Evolutionary conservation across 805 yeast species (phyloP).

Genomic region (Myxozyma kluyveri): DNA sequence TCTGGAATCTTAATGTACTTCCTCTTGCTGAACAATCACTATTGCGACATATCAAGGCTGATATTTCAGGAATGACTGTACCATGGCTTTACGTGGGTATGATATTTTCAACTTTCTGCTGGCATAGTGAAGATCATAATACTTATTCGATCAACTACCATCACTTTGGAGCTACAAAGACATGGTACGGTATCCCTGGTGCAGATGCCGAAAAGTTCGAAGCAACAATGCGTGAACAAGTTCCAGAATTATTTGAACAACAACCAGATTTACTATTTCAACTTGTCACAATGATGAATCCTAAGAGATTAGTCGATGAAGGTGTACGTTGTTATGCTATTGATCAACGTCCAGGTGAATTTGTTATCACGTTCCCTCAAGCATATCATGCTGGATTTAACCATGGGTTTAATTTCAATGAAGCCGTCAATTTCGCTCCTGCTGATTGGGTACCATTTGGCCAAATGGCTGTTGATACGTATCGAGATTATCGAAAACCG

Average conservation of each 20-base stretch:
- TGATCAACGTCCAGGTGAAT: constrained; percentile 76
- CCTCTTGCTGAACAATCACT: constrained; percentile 39
- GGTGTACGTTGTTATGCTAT: constrained; percentile 53
- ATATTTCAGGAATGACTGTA: constrained; percentile 83
- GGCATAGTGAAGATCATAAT: constrained; percentile 96
- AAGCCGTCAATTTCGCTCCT: constrained; percentile 45
- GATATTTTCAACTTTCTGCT: constrained; percentile 85
- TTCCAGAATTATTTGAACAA: constrained; percentile 78
- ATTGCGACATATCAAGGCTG: constrained; percentile 37
- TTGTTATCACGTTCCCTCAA: constrained; percentile 79
- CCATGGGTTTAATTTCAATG: constrained; percentile 65
- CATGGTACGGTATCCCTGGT: constrained; percentile 92
- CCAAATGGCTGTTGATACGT: constrained; percentile 33
- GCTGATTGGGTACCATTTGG: constrained; percentile 42
- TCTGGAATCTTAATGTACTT: constrained; percentile 42
- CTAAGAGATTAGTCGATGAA: constrained; percentile 50
- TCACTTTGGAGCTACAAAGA: constrained; percentile 82
- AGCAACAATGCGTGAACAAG: constrained; percentile 52
- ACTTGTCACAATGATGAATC: constrained; percentile 74
- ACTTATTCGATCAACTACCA: constrained; percentile 89
- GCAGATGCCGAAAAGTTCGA: constrained; percentile 63
- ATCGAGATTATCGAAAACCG: constrained; percentile 33
- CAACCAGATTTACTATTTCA: constrained; percentile 91
- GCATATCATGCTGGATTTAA: constrained; percentile 92
- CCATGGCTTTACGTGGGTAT: constrained; percentile 96